Conservation (phyloP, 371 early-diverging fungal genomes). For the Mucor ambiguus region DNA sequence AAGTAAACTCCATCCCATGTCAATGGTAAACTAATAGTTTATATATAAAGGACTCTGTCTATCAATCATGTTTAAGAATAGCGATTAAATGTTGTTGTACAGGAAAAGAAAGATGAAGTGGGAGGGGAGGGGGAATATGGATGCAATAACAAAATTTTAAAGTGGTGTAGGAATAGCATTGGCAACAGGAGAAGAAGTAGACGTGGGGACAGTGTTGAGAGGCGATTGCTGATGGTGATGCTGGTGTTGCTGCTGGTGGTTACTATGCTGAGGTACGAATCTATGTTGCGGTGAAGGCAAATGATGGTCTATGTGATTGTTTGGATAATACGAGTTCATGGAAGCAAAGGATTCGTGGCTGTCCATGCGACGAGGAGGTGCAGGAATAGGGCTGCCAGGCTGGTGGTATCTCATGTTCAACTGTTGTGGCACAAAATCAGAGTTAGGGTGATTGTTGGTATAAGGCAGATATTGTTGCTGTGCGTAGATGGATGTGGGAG, state of each 20-base stretch:
- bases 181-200: not conserved
- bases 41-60: not conserved
- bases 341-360: slow-evolving; percentile 27
- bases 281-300: slow-evolving; percentile 5
- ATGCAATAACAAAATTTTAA: not conserved
- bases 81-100: not conserved
- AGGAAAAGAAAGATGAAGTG: not conserved
- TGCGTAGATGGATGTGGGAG: slow-evolving; percentile 45
- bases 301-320: not conserved
- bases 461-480: slow-evolving; percentile 48
- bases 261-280: slow-evolving; percentile 1
- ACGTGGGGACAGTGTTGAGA: slow-evolving; percentile 6
- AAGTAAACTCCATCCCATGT: not conserved
- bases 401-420: slow-evolving; percentile 27
- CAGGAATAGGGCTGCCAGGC: not conserved
- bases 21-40: too few relatives aligned
- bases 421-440: slow-evolving; percentile 32
- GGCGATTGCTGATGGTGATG: slow-evolving; percentile 8
- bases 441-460: slow-evolving; percentile 36
- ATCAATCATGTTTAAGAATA: not conserved
- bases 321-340: not conserved
- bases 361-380: slow-evolving; percentile 24
- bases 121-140: not conserved
- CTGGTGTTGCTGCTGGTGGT: slow-evolving; percentile 1
- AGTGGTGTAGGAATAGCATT: not conserved